A percentile compares a stretch with the other conserved stretches of the same genome.
These are phyloP conservation scores for Backusella sp. DNA, from an alignment of 192 early-diverging fungal species.

Conservation along the genomic window DNA sequence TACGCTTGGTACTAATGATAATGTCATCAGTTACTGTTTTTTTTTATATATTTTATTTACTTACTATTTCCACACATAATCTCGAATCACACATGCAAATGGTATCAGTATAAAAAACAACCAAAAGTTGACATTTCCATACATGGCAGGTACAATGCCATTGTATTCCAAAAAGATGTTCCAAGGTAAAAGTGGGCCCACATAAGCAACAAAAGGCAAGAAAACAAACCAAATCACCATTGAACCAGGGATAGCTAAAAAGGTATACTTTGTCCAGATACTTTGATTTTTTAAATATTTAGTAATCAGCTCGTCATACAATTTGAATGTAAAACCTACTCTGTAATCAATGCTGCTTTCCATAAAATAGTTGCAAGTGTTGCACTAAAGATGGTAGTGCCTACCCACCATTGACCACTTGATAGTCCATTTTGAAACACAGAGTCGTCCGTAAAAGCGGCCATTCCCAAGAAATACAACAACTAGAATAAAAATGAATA, in stretches of 20 bases:
- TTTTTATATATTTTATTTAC: constrained; percentile 25
- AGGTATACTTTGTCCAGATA: constrained; percentile 94
- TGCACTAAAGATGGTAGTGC: constrained; percentile 85
- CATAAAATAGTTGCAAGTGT: constrained; percentile 86
- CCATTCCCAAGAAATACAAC: constrained; percentile 67
- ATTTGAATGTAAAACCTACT: constrained; percentile 37
- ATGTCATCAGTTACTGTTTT: too few species aligned
- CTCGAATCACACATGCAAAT: constrained; percentile 75
- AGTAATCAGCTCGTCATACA: neutral
- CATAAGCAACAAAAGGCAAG: constrained; percentile 75
- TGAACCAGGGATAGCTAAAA: constrained; percentile 85
- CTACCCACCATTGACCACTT: constrained; percentile 88
- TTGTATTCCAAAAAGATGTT: constrained; percentile 68
- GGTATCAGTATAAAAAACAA: constrained; percentile 81
- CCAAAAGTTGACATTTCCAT: constrained; percentile 81
- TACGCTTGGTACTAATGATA: constrained; percentile 60
- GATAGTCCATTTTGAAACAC: constrained; percentile 66
- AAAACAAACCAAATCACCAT: constrained; percentile 87
- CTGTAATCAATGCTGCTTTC: constrained; percentile 87
- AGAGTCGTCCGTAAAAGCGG: constrained; percentile 65
- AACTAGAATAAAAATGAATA: constrained; percentile 26
- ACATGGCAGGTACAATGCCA: constrained; percentile 64
- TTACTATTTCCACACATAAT: constrained; percentile 96
- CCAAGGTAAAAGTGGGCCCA: constrained; percentile 70
- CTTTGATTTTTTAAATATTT: constrained; percentile 25